Evolutionary conservation across 176 grass and related monocot species (phyloP).

Genomic region (Raddia distichophylla): DNA sequence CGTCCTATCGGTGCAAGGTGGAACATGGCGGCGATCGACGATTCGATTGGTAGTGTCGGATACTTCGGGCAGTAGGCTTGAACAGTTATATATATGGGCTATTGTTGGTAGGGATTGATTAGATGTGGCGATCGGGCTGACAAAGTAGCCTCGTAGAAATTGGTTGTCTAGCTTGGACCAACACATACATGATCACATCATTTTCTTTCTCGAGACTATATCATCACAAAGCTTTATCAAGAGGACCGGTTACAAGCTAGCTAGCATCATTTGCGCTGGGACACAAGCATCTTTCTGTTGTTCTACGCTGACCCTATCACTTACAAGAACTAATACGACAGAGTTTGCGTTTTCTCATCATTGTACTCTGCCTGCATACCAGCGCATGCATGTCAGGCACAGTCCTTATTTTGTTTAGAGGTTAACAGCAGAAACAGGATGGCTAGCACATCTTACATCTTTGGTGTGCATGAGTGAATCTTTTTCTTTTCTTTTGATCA

Average conservation of each 20-base stretch:
- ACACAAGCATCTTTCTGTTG: constrained; percentile 9
- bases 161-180: too few species aligned
- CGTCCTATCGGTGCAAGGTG: too few species aligned
- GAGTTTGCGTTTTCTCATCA: constrained; percentile 11
- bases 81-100: too few species aligned
- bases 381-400: background rate
- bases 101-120: too few species aligned
- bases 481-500: background rate
- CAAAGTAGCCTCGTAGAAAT: too few species aligned
- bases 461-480: background rate
- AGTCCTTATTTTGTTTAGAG: background rate
- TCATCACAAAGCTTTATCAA: background rate
- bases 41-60: too few species aligned
- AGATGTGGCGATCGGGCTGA: too few species aligned
- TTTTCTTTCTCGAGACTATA: background rate
- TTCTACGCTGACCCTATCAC: background rate
- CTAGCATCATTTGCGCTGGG: background rate
- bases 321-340: constrained; percentile 16
- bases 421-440: background rate
- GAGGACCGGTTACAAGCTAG: background rate
- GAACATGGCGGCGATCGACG: too few species aligned
- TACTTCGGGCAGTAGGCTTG: too few species aligned
- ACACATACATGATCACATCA: background rate
- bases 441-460: background rate
- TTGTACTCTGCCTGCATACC: constrained; percentile 20